Base-by-base conservation (phyloP, 1,284 basidiomycete genomes). In the Sanghuangporus baumii region DNA sequence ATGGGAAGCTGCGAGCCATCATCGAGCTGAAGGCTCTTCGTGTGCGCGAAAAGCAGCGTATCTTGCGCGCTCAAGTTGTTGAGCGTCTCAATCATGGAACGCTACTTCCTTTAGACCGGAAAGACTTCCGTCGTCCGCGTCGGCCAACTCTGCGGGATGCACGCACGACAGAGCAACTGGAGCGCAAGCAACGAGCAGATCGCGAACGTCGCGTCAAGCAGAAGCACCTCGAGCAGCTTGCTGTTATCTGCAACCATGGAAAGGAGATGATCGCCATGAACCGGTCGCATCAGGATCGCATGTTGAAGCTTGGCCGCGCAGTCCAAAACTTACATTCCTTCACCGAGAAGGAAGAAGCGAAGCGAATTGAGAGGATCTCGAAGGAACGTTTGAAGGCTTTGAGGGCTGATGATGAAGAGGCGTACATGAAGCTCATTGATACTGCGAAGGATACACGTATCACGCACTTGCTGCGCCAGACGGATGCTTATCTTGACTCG, bases 361-460 rank as follows among this genome's bases (percentile, higher is more conserved):
- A 97, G 76, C 85, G 96, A 41, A 92, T 99, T 68, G 97, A 99
- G 76, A 83, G 95, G 65, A 87, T 99, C 57, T 91, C 93, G 56
- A 99, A 98, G 79, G 97, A 99, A 75, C 94, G 96, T 93, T 81
- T 99, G 69, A 96, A 94, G 79, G 97, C 97, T 20, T 86, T 99
- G 68, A 96, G 96, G 78, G 93, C 93, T 48, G 96, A 99, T 74
- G 96, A 99, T 80, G 97, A 99, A 79, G 97, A 98, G 75, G 96
- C 94, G 18, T 99, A 99, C 75, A 91, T 99, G 84, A 96, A 96
- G 74, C 90, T 99, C 70, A 96, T 99, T 71, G 97, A 99, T 76
- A 98, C 96, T 43, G 97, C 96, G 66, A 99, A 99, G 76, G 97
- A 99, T 71, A 98, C 96, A 14, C 92, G 97, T 79, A 99, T 99